These are phyloP conservation scores for Cystobasidium ongulense DNA, from an alignment of 768 basidiomycete species.

Conservation along the genomic window DNA sequence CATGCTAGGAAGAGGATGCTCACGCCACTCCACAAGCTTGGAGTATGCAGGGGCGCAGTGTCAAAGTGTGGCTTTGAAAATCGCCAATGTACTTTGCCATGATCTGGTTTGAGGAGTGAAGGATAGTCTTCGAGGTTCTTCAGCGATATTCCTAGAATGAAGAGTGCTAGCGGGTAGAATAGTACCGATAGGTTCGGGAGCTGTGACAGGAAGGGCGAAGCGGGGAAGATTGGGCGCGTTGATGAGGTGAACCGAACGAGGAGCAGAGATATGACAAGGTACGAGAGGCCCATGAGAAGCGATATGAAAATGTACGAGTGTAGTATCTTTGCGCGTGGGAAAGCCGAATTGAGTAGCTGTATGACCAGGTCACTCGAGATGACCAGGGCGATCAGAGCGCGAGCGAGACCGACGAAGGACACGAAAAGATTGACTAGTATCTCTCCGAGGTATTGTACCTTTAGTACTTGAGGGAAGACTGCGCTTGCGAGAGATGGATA, in stretches of 20 bases:
- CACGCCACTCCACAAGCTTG: slow-evolving; percentile 35
- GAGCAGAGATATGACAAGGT: slow-evolving; percentile 6
- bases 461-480: slow-evolving; percentile 38
- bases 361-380: slow-evolving; percentile 12
- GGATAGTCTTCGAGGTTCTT: slow-evolving; percentile 30
- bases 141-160: slow-evolving; percentile 38
- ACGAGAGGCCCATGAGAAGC: slow-evolving; percentile 8
- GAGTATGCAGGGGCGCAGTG: slow-evolving; percentile 2
- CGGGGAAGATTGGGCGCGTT: not conserved
- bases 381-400: slow-evolving; percentile 30
- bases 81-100: not conserved
- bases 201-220: slow-evolving; percentile 18
- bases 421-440: slow-evolving; percentile 34
- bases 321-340: slow-evolving; percentile 12
- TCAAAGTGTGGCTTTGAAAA: slow-evolving; percentile 11
- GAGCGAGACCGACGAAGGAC: slow-evolving; percentile 29
- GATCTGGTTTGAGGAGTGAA: slow-evolving; percentile 24
- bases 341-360: slow-evolving; percentile 1
- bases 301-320: slow-evolving; percentile 17
- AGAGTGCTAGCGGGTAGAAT: slow-evolving; percentile 38
- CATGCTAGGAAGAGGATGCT: slow-evolving; percentile 37
- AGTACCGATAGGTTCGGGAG: slow-evolving; percentile 28
- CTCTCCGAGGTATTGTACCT: slow-evolving; percentile 35
- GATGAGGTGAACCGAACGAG: slow-evolving; percentile 1
- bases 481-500: slow-evolving; percentile 37